A percentile compares a stretch with the other conserved stretches of the same genome.
Evolutionary conservation across 495 filamentous ascomycete genomes (phyloP).

Genomic region (Podospora bellae-mahoneyi): DNA sequence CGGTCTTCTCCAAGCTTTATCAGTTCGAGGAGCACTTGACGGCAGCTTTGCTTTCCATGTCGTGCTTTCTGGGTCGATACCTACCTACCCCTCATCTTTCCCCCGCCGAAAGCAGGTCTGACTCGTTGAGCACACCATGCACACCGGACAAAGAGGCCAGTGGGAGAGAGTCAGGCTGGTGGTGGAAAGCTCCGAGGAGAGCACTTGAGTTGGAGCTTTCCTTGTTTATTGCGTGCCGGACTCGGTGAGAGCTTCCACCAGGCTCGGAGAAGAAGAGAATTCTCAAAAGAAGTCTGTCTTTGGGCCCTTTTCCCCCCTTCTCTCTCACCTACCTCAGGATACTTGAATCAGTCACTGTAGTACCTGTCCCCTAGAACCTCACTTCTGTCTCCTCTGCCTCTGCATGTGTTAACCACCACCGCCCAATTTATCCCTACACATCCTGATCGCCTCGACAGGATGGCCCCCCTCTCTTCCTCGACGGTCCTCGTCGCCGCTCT

Average conservation of each 20-base stretch:
- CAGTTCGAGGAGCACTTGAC: background rate
- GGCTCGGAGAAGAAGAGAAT: background rate
- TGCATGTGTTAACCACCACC: constrained; percentile 1
- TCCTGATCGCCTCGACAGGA: constrained; percentile 5
- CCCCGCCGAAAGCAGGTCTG: constrained; percentile 5
- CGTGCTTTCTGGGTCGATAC: constrained; percentile 6
- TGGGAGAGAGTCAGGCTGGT: background rate
- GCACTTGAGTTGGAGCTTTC: background rate
- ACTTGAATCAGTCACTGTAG: background rate
- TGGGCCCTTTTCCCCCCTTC: background rate
- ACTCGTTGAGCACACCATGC: background rate
- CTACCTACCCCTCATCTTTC: constrained; percentile 6
- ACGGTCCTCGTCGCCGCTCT: constrained; percentile 10
- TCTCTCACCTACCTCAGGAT: background rate
- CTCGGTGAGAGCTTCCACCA: background rate
- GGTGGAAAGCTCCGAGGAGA: background rate
- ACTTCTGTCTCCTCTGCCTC: background rate
- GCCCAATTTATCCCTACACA: background rate
- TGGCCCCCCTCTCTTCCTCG: background rate
- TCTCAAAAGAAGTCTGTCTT: background rate
- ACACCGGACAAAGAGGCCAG: background rate
- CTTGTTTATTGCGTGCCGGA: background rate
- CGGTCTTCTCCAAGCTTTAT: background rate
- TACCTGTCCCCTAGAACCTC: background rate
- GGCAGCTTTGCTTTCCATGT: constrained; percentile 1